Base-by-base conservation (phyloP, 768 basidiomycete genomes). In the Erythrobasidium yunnanense region DNA sequence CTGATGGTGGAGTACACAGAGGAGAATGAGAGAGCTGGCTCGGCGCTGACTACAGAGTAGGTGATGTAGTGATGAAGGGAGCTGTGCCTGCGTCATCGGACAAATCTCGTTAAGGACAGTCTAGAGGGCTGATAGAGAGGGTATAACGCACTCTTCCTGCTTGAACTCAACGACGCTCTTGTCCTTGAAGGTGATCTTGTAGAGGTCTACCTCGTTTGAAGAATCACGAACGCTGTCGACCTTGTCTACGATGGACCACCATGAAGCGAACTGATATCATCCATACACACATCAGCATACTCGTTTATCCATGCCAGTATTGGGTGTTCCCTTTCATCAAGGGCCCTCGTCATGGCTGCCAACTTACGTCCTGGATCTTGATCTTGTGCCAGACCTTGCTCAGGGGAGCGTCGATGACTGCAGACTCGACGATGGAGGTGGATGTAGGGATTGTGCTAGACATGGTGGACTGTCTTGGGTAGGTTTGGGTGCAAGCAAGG, bases 81-180 rank as follows among this genome's bases (percentile, higher is more conserved):
- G 3, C 25, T 4, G 52, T 35, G 60, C n/a, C n/a, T n/a, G n/a
- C n/a, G n/a, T n/a, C n/a, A n/a, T n/a, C n/a, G n/a, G n/a, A n/a
- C n/a, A n/a, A n/a, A n/a, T n/a, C n/a, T n/a, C n/a, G n/a, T n/a
- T n/a, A n/a, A n/a, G 29, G 4, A 25, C 4, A 2, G 20, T 5
- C 4, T 2, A 20, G 55, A 34, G 55, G 8, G 20, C 17, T n/a
- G 32, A 29, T 46, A 25, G 3, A 3, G 32, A 33, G 55, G 1
- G 67, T 68, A 70, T 73, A 71, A n/a, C n/a, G n/a, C n/a, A n/a
- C 63, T 73, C 75, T 66, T 76, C 75, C 66, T 71, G 71, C 73
- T 74, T 76, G 72, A 74, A 55, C 18, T 69, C 66, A 45, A 74
- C 68, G 25, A 47, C 55, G 18, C 72, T 74, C 25, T 71, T 71